Percentiles rank a stretch among this genome's conserved stretches.
Evolutionary conservation across 2,329 filamentous ascomycete species (phyloP).

Genomic region (Helminthosporium solani): DNA sequence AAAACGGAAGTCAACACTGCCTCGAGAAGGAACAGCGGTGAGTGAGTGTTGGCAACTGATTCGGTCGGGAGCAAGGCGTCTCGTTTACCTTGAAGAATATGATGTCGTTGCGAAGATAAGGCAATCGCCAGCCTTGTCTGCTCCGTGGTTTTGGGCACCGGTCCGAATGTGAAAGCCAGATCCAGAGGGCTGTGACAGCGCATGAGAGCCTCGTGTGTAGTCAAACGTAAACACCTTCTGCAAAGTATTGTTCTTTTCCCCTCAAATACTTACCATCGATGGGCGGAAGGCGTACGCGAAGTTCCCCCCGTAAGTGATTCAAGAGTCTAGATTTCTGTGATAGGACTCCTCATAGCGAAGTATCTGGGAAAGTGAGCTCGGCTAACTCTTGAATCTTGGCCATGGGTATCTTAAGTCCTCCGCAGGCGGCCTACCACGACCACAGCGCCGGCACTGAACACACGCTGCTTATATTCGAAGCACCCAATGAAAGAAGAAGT

Average conservation of each 20-base stretch:
- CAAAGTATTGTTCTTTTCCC: neutral
- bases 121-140: neutral
- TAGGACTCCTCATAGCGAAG: too few species aligned
- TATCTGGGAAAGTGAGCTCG: too few species aligned
- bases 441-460: too few species aligned
- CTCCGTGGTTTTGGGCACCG: too few species aligned
- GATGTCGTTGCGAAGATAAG: neutral
- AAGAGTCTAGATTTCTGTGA: too few species aligned
- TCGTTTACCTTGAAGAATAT: neutral
- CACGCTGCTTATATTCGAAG: neutral
- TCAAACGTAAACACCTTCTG: neutral
- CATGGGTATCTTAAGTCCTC: too few species aligned
- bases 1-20: neutral
- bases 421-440: too few species aligned
- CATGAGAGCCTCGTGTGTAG: neutral
- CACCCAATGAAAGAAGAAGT: too few species aligned
- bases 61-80: neutral
- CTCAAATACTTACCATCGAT: neutral
- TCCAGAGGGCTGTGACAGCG: neutral
- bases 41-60: neutral
- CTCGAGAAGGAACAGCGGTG: neutral
- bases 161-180: too few species aligned
- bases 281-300: too few species aligned
- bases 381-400: too few species aligned
- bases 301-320: too few species aligned